Evolutionary conservation across 2,329 filamentous ascomycete species (phyloP), one percentile per base, ranked within the genome.

Genomic region (Hortaea sp.): DNA sequence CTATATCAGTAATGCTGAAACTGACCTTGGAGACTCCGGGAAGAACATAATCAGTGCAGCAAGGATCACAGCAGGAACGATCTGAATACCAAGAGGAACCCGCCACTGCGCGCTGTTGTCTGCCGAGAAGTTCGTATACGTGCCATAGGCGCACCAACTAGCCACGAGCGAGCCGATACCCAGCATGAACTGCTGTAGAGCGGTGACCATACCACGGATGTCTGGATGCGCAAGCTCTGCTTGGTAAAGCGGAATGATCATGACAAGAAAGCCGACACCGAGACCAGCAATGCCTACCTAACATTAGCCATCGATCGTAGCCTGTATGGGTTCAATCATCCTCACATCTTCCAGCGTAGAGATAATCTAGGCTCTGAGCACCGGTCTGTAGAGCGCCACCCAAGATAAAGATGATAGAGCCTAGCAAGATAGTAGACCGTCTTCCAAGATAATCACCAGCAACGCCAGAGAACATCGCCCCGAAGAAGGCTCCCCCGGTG

Each of bases 161-260:
- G 86, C 85, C 11, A 81, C 67, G 1, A 92, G 74, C 11, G 84
- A 71, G 47, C 86, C 86, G 29, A 90, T 76, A 1, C 85, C 85
- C 43, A 90, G 63, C 84, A 89, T 89, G 60, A 89, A 88, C 57
- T 89, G 85, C 63, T 89, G 85, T 3, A 90, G 70, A 29, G 79
- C 77, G 0, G 84, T 88, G 30, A 92, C 76, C 51, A 81, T 72
- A 9, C 85, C 86, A 62, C 86, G 78, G 57, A 90, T 90, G 48
- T 75, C 76, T 1, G 86, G 86, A 61, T 90, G 86, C 3, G 82
- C 81, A 27, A 90, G 74, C 59, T 92, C 86, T 20, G 83, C 84
- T 61, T 89, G 85, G 61, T 88, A 90, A 0, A 89, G 65, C 2
- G 85, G 79, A 34, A 83, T 69, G 50, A 82, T 78, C 78, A 81